Percentiles rank a stretch among this genome's conserved stretches.
These are phyloP conservation scores for Tricholomella constricta DNA, from an alignment of 768 basidiomycete species.

Conservation along the genomic window DNA sequence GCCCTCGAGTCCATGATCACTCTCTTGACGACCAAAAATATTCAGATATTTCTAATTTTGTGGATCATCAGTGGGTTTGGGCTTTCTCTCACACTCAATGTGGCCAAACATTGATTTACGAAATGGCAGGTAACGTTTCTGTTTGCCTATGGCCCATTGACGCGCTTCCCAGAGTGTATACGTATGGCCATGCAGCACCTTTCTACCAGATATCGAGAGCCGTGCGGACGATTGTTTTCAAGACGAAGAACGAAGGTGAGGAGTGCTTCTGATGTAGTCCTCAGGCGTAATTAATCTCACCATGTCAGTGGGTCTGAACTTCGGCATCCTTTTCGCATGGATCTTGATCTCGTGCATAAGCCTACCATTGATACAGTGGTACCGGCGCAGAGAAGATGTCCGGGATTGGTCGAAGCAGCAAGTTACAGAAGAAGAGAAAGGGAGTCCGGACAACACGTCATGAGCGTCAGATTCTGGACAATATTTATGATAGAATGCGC, in stretches of 20 bases:
- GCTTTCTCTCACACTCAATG: not conserved
- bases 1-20: conserved; percentile 54
- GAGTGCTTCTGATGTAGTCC: conserved; percentile 1
- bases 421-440: not conserved
- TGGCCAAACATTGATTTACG: not conserved
- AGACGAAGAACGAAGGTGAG: conserved; percentile 52
- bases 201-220: conserved; percentile 63
- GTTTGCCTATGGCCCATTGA: conserved; percentile 50
- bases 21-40: conserved; percentile 44
- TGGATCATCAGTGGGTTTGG: conserved; percentile 51
- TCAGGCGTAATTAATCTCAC: not conserved
- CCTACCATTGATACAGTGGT: conserved; percentile 48
- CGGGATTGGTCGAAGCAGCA: conserved; percentile 8
- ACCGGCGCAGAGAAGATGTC: conserved; percentile 15
- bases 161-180: conserved; percentile 47
- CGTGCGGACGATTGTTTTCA: conserved; percentile 53
- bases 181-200: conserved; percentile 57
- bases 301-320: conserved; percentile 50
- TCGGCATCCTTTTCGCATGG: conserved; percentile 53
- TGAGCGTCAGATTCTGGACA: too few species aligned
- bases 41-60: conserved; percentile 49
- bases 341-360: conserved; percentile 50
- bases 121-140: conserved; percentile 46
- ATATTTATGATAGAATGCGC: too few species aligned
- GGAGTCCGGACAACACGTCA: not conserved